Evolutionary conservation across 164 flowering plant genomes (phyloP).

Genomic region (Liquidambar formosana): DNA sequence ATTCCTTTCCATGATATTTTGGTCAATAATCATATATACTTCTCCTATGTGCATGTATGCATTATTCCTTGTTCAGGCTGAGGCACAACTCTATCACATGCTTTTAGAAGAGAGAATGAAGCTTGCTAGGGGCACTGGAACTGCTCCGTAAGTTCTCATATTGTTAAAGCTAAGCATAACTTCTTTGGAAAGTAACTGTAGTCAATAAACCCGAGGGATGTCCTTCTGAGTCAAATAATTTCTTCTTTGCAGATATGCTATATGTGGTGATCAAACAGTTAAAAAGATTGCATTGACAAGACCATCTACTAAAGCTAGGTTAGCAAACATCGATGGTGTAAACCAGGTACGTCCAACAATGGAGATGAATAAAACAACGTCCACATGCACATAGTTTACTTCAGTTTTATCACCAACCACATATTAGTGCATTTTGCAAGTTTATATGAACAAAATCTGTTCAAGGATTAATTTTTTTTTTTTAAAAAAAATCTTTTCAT

Average conservation of each 20-base stretch:
- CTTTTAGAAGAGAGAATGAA: constrained; percentile 54
- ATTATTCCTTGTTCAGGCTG: constrained; percentile 34
- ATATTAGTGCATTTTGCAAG: neutral
- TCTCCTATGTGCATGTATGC: neutral
- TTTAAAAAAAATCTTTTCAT: neutral
- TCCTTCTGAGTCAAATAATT: neutral
- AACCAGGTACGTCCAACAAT: constrained; percentile 44
- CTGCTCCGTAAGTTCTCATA: constrained; percentile 58
- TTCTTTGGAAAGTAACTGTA: neutral
- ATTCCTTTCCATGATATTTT: neutral
- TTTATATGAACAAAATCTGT: neutral
- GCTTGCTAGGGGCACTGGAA: constrained; percentile 50
- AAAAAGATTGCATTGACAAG: constrained; percentile 49
- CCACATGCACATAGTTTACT: neutral
- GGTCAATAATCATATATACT: neutral
- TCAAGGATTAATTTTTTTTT: too few species aligned
- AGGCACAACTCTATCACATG: constrained; percentile 41
- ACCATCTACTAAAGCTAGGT: constrained; percentile 61
- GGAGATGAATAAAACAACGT: neutral
- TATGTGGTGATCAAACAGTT: constrained; percentile 66
- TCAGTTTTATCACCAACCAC: neutral
- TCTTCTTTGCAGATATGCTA: constrained; percentile 50
- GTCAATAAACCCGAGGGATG: neutral
- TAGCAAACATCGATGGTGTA: constrained; percentile 66
- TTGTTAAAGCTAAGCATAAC: neutral